Conservation (phyloP, 768 basidiomycete genomes). For the Tylopilus felleus region DNA sequence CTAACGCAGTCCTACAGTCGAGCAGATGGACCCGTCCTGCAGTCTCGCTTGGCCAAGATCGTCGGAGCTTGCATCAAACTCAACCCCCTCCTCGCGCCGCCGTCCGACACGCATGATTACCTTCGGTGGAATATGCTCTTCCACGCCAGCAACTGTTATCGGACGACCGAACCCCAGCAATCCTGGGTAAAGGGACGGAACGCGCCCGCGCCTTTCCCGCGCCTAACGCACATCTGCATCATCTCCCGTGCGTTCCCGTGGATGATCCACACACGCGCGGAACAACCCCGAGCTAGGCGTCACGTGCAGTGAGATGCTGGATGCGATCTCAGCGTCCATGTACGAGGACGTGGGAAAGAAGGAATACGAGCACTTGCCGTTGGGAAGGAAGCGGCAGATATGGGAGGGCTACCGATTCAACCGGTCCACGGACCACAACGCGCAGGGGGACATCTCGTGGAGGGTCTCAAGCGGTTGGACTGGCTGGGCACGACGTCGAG, state of each 20-base stretch:
- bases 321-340: constrained; percentile 50
- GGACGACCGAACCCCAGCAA: constrained; percentile 55
- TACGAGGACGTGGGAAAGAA: constrained; percentile 45
- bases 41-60: constrained; percentile 51
- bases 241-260: constrained; percentile 57
- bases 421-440: constrained; percentile 57
- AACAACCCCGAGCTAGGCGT: constrained; percentile 47
- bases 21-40: constrained; percentile 68
- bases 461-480: constrained; percentile 64
- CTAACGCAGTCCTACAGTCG: constrained; percentile 15
- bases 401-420: constrained; percentile 59
- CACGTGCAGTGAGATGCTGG: constrained; percentile 65
- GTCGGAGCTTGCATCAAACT: constrained; percentile 47
- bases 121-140: constrained; percentile 78
- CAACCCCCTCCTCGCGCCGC: constrained; percentile 61
- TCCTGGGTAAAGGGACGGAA: constrained; percentile 68
- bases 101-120: constrained; percentile 41
- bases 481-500: constrained; percentile 56
- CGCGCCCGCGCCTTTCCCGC: constrained; percentile 64
- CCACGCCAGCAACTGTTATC: constrained; percentile 53
- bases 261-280: constrained; percentile 49
- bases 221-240: constrained; percentile 49
- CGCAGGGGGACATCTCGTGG: constrained; percentile 63
- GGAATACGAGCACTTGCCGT: constrained; percentile 48
- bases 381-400: constrained; percentile 39